Conservation (phyloP, 768 basidiomycete species). For the Macrolepiota fuliginosa region DNA sequence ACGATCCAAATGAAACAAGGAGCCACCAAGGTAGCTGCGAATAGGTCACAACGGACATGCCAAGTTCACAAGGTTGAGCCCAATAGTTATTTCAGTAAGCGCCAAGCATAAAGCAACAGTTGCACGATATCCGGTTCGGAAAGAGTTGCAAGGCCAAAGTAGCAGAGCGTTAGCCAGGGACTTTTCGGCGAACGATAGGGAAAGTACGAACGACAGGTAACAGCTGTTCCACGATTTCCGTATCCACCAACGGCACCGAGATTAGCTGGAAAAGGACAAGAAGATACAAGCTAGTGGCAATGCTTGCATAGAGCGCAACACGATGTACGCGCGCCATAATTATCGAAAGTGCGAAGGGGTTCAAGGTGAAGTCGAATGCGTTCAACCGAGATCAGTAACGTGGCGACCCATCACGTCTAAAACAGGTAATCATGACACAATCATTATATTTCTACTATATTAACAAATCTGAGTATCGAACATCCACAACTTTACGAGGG, state of each 20-base stretch:
- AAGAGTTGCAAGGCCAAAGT: neutral
- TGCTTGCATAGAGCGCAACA: slow-evolving; percentile 42
- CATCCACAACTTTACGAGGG: neutral
- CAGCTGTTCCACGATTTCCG: slow-evolving; percentile 43
- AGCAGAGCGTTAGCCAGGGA: neutral
- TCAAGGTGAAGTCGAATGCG: neutral
- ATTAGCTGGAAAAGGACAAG: slow-evolving; percentile 54
- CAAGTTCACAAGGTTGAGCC: neutral
- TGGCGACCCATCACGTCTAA: slow-evolving; percentile 2
- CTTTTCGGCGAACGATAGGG: neutral
- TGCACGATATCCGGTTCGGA: neutral
- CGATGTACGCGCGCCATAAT: slow-evolving; percentile 63
- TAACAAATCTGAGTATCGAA: neutral
- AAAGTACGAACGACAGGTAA: slow-evolving; percentile 54
- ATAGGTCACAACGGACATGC: neutral
- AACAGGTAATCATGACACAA: neutral
- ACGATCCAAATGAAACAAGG: slow-evolving; percentile 76
- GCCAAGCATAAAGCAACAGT: neutral
- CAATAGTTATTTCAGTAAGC: neutral
- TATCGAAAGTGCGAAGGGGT: neutral
- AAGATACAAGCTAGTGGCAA: slow-evolving; percentile 49
- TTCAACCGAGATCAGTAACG: slow-evolving; percentile 5
- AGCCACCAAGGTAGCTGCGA: slow-evolving; percentile 81
- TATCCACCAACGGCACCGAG: slow-evolving; percentile 51
- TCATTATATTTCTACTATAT: neutral